Evolutionary conservation across 352 stramenopile species (phyloP).

Genomic region (Stramenopiles sp.): DNA sequence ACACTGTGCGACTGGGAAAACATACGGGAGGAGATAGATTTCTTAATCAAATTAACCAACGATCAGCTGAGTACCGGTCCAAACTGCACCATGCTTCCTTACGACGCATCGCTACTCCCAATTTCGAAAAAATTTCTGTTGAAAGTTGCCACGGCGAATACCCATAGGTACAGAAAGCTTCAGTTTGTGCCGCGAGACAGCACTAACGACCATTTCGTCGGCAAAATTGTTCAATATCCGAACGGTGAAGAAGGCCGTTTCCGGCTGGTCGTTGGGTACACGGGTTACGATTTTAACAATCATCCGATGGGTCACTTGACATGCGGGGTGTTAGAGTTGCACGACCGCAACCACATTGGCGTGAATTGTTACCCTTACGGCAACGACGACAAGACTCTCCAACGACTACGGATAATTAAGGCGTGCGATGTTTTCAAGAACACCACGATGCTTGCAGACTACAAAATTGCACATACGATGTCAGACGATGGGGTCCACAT

Average conservation of each 20-base stretch:
- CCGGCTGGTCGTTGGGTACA: slow-evolving; percentile 26
- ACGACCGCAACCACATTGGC: slow-evolving; percentile 33
- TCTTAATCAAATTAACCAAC: slow-evolving; percentile 25
- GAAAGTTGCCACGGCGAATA: slow-evolving; percentile 27
- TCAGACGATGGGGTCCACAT: slow-evolving; percentile 43
- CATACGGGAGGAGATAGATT: slow-evolving; percentile 32
- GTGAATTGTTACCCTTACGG: slow-evolving; percentile 56
- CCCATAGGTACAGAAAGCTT: slow-evolving; percentile 19
- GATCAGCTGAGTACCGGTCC: slow-evolving; percentile 18
- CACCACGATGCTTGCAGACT: slow-evolving; percentile 29
- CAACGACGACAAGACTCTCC: slow-evolving; percentile 39
- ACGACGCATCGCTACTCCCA: slow-evolving; percentile 39
- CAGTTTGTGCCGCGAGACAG: background rate
- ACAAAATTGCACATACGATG: slow-evolving; percentile 37
- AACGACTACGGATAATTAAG: slow-evolving; percentile 34
- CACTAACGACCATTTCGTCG: slow-evolving; percentile 1
- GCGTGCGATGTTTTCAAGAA: slow-evolving; percentile 42
- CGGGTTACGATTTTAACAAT: slow-evolving; percentile 29
- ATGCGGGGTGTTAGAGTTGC: slow-evolving; percentile 46
- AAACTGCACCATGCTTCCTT: slow-evolving; percentile 33
- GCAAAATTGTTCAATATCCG: background rate
- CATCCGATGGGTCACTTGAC: slow-evolving; percentile 70
- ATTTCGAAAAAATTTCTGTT: slow-evolving; percentile 35
- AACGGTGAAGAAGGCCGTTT: no score
- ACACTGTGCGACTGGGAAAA: slow-evolving; percentile 38